Evolutionary conservation across 441 rosid genomes (phyloP).

Genomic region (Bocquillonia castaneifolia): DNA sequence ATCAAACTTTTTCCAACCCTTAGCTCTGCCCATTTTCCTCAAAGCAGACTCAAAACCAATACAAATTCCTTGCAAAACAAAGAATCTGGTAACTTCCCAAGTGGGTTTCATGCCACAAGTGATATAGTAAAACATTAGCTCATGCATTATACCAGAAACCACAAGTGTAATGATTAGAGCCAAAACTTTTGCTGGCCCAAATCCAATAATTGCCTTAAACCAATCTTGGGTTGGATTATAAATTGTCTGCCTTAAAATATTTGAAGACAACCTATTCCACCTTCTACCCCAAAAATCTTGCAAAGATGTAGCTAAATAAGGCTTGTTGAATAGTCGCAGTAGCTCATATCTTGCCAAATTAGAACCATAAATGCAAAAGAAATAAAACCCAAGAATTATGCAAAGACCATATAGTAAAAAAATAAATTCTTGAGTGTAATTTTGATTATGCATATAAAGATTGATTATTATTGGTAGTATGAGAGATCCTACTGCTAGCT

Average conservation of each 20-base stretch:
- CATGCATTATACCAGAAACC: constrained; percentile 35
- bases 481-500: too few relatives aligned
- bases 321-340: constrained; percentile 24
- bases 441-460: background rate
- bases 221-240: constrained; percentile 20
- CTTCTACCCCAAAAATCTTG: constrained; percentile 40
- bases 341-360: constrained; percentile 4
- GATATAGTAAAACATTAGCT: constrained; percentile 33
- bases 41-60: constrained; percentile 25
- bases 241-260: constrained; percentile 25
- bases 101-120: constrained; percentile 31
- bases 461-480: background rate
- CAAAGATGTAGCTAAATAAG: constrained; percentile 29
- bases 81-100: constrained; percentile 36
- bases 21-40: constrained; percentile 9
- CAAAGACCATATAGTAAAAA: background rate
- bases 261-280: constrained; percentile 32
- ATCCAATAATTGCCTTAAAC: constrained; percentile 11
- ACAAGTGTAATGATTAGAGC: constrained; percentile 21
- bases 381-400: constrained; percentile 2
- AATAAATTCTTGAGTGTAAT: background rate
- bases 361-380: background rate
- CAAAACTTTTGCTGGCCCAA: constrained; percentile 7
- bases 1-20: constrained; percentile 22
- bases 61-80: constrained; percentile 28